Evolutionary conservation across 2,329 filamentous ascomycete genomes (phyloP).

Genomic region (Aspergillus sp.): DNA sequence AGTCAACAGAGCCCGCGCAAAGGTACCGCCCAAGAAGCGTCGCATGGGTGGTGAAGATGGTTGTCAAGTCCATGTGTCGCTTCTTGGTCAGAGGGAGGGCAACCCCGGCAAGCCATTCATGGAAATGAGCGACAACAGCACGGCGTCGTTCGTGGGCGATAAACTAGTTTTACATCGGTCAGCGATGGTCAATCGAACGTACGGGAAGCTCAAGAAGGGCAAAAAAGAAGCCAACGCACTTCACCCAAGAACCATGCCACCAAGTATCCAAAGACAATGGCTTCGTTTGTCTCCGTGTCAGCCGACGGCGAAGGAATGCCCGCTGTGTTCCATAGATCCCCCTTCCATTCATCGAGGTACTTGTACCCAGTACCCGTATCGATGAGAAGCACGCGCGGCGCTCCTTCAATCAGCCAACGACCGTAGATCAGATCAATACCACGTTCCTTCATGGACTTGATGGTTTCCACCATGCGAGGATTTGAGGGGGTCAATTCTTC

Average conservation of each 20-base stretch:
- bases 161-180: constrained; percentile 59
- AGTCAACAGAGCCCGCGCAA: constrained; percentile 95
- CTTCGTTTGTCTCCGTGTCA: constrained; percentile 95
- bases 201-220: constrained; percentile 1
- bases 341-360: constrained; percentile 94
- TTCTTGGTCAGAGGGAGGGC: constrained; percentile 89
- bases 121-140: constrained; percentile 96
- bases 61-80: constrained; percentile 92
- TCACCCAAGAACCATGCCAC: constrained; percentile 98
- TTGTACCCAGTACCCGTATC: constrained; percentile 91
- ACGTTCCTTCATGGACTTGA: constrained; percentile 88
- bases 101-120: constrained; percentile 97
- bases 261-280: constrained; percentile 95
- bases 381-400: constrained; percentile 88
- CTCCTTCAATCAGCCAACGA: constrained; percentile 95
- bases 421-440: constrained; percentile 91
- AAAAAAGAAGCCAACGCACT: constrained; percentile 53
- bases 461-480: constrained; percentile 75
- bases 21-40: constrained; percentile 94
- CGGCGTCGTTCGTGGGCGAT: constrained; percentile 88
- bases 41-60: constrained; percentile 97
- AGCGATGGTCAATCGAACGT: neutral
- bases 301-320: constrained; percentile 90
- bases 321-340: constrained; percentile 88
- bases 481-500: constrained; percentile 85